Percentiles rank a stretch among this genome's conserved stretches.
These are phyloP conservation scores for Vitis hybrid DNA, from an alignment of 177 flowering plant species.

Conservation along the genomic window DNA sequence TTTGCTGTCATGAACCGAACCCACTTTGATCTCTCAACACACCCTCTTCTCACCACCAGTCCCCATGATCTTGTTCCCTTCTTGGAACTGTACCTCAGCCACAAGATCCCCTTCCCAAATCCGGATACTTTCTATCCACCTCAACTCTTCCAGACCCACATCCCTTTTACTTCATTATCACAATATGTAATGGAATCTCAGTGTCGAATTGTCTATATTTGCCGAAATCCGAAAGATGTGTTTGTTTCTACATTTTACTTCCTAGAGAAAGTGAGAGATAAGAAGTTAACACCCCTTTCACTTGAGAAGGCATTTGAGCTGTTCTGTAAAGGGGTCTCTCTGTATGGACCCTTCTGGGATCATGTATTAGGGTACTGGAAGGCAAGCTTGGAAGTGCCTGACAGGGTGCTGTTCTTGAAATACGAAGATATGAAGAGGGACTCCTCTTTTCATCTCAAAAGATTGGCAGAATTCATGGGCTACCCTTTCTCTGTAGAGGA, in stretches of 20 bases:
- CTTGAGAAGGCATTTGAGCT: conserved; percentile 20
- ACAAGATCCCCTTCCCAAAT: neutral
- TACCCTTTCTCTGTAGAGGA: conserved; percentile 5
- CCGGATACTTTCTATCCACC: neutral
- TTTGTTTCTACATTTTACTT: neutral
- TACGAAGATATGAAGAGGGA: conserved; percentile 10
- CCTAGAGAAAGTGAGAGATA: neutral
- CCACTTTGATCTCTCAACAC: neutral
- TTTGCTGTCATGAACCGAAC: conserved; percentile 3
- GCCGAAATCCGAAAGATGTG: no score
- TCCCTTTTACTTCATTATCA: neutral
- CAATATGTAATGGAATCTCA: neutral
- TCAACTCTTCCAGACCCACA: conserved; percentile 5
- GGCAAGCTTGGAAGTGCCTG: conserved; percentile 16
- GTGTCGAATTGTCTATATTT: conserved; percentile 1
- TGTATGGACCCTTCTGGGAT: conserved; percentile 12
- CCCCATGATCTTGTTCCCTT: conserved; percentile 19
- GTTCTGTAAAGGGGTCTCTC: conserved; percentile 18
- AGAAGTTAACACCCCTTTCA: neutral
- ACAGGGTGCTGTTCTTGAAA: neutral
- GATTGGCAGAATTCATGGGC: neutral
- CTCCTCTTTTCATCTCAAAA: neutral
- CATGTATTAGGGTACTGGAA: no score
- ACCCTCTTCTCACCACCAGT: conserved; percentile 8
- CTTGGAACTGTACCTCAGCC: neutral